These are phyloP conservation scores for Polyporus arcularius DNA, from an alignment of 768 basidiomycete genomes.

Conservation along the genomic window DNA sequence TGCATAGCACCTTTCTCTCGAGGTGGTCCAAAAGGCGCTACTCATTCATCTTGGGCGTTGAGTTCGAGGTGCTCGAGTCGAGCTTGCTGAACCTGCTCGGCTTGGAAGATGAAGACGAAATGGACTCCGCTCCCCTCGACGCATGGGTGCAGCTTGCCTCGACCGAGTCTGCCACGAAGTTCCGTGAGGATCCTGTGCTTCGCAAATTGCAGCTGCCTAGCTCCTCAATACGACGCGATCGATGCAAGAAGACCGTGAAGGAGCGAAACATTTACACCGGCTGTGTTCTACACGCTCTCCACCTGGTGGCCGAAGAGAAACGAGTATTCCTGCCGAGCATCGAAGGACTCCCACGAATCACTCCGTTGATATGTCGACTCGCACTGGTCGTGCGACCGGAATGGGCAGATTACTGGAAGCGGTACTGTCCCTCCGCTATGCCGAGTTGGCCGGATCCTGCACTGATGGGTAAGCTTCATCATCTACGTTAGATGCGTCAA, in stretches of 20 bases:
- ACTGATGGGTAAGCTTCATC: conserved; percentile 39
- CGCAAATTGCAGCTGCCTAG: conserved; percentile 43
- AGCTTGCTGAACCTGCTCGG: conserved; percentile 54
- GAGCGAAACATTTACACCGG: conserved; percentile 50
- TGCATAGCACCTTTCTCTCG: conserved; percentile 58
- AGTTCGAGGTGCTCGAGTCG: conserved; percentile 57
- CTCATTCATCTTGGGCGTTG: conserved; percentile 44
- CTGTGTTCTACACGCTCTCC: conserved; percentile 70
- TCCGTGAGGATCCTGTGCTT: conserved; percentile 63
- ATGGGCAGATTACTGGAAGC: conserved; percentile 94
- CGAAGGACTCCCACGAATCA: conserved; percentile 55
- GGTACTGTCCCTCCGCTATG: conserved; percentile 66
- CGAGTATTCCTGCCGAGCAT: conserved; percentile 60
- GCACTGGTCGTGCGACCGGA: conserved; percentile 70
- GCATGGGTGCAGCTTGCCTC: conserved; percentile 53
- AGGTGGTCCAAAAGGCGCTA: conserved; percentile 54
- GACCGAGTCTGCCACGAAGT: conserved; percentile 46
- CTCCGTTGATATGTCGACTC: conserved; percentile 62
- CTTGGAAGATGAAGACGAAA: conserved; percentile 17
- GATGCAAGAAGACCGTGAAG: not conserved
- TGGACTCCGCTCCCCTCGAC: not conserved
- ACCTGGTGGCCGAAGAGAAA: conserved; percentile 75
- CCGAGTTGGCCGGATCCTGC: conserved; percentile 59
- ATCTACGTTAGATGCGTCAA: not conserved
- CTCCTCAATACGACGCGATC: not conserved